These are phyloP conservation scores for Blastobotrys robertii DNA, from an alignment of 805 yeast genomes.

Conservation along the genomic window DNA sequence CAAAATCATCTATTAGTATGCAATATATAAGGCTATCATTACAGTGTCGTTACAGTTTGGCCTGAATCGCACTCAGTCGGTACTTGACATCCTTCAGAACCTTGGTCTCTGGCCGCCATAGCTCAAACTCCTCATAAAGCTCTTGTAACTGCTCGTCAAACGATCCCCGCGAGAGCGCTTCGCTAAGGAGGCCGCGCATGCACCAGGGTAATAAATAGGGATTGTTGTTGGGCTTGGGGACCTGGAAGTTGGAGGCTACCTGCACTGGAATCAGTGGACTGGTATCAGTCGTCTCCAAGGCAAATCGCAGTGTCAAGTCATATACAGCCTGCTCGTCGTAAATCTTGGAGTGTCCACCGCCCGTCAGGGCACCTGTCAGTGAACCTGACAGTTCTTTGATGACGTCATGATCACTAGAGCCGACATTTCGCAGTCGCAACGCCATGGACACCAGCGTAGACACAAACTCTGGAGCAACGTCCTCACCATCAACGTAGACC, in stretches of 20 bases:
- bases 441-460: constrained; percentile 65
- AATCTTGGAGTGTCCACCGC: constrained; percentile 88
- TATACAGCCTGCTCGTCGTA: constrained; percentile 82
- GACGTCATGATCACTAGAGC: constrained; percentile 77
- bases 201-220: constrained; percentile 92
- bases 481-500: constrained; percentile 75
- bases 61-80: constrained; percentile 48
- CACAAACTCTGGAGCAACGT: constrained; percentile 71
- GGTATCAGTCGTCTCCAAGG: constrained; percentile 62
- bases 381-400: constrained; percentile 72
- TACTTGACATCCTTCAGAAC: constrained; percentile 76
- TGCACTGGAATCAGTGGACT: constrained; percentile 26
- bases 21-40: neutral
- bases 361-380: constrained; percentile 83
- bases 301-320: constrained; percentile 63
- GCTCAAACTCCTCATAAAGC: constrained; percentile 62
- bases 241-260: constrained; percentile 35
- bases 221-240: constrained; percentile 48
- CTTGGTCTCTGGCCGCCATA: constrained; percentile 83
- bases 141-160: constrained; percentile 46
- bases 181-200: constrained; percentile 70
- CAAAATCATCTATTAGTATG: neutral
- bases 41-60: constrained; percentile 17
- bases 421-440: constrained; percentile 63
- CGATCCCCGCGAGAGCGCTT: constrained; percentile 35